Base-by-base conservation (phyloP, 2,329 filamentous ascomycete genomes). In the Scortechinia acanthostroma region DNA sequence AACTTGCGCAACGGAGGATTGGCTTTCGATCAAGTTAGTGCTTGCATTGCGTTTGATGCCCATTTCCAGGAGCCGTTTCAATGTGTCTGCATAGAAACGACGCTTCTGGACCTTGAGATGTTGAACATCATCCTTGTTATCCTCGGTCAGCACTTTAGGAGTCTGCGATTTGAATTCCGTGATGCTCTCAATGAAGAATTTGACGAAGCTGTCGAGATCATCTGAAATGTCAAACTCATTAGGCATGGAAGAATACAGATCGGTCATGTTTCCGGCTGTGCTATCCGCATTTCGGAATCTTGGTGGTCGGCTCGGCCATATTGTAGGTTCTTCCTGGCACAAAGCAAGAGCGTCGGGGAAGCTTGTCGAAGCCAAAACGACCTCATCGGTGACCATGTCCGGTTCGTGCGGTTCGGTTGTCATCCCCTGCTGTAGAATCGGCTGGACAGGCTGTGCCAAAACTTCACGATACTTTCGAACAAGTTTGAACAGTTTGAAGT, bases 21-120 rank as follows among this genome's bases (percentile, higher is more conserved):
- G 93, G 45, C 80, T 79, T 30, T 76, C 74, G 16, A 97, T 70
- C 37, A 84, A 72, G 56, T 87, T 80, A 14, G 80, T 82, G 51
- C 86, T 81, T 15, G 95, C 71, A 57, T 95, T 96, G 44, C 83
- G 81, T 54, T 84, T 85, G 54, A 98, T 78, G 3, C 93, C 93
- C 91, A 98, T 97, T 47, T 84, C 78, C 25, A 89, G 81, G 21
- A 96, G 69, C 19, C 83, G 79, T 56, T 88, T 91, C 50, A 98
- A 68, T 0, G 87, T 91, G 53, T 97, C 91, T 1, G 89, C 87
- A 54, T 95, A 93, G 14, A 97, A 75, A 53, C 90, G 91, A 37
- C 89, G 81, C 66, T 98, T 98, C 54, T 88, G 79, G 2, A 80
- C 82, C 69, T 96, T 97, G 52, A 97, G 78, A 60, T 96, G 88